Evolutionary conservation across 176 grass and related monocot genomes (phyloP).

Genomic region (Miscanthus lutarioriparius): DNA sequence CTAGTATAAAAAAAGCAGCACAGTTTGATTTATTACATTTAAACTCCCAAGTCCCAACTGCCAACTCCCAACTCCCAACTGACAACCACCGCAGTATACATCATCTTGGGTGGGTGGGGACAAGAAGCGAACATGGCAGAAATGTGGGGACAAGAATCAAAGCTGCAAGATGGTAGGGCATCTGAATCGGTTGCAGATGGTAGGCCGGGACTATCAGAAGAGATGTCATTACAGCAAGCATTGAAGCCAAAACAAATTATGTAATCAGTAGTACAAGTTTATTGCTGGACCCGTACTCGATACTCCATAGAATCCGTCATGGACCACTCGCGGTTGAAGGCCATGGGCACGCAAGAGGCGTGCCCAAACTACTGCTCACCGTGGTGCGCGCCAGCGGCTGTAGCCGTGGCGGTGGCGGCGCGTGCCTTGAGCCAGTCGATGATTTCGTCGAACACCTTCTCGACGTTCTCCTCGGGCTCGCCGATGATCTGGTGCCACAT

Average conservation of each 20-base stretch:
- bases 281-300: neutral
- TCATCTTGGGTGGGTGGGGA: too few relatives aligned
- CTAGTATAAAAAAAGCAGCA: too few relatives aligned
- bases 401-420: neutral
- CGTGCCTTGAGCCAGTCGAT: constrained; percentile 66
- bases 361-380: constrained; percentile 18
- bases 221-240: neutral
- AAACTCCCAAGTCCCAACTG: neutral
- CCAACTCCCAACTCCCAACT: neutral
- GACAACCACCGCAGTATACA: neutral
- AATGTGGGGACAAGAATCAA: too few relatives aligned
- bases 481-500: constrained; percentile 97
- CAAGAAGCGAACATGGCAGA: too few relatives aligned
- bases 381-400: neutral
- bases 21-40: neutral
- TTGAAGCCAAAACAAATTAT: neutral
- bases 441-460: constrained; percentile 71
- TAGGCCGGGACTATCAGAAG: neutral
- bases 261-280: neutral
- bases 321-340: neutral
- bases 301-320: neutral
- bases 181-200: neutral
- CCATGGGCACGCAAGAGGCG: neutral
- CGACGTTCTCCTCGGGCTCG: constrained; percentile 79
- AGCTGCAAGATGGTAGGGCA: too few relatives aligned